Base-by-base conservation (phyloP, 768 basidiomycete genomes). In the Coprinopsis marcescibilis region DNA sequence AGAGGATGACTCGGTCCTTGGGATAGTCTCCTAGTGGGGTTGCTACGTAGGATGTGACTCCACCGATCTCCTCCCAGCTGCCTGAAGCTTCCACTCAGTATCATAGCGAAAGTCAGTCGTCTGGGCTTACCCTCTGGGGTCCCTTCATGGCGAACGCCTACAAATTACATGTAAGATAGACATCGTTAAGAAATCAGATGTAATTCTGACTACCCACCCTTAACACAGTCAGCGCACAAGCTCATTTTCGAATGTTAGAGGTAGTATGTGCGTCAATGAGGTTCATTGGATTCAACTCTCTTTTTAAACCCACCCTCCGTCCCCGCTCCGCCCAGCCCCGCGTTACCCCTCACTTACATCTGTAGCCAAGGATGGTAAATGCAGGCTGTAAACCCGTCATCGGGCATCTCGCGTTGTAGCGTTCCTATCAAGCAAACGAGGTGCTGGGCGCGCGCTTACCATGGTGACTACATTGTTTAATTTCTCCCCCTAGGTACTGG, bases 1-100 rank as follows among this genome's bases (percentile, higher is more conserved):
- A 76, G 21, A 84, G 68, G 39, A 83, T 44, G 21, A 71, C 77
- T 57, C 80, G 82, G 52, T 75, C 68, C 60, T 78, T 75, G 44
- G 72, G 61, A 49, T 76, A 80, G 30, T 73, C 71, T 2, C 55
- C 53, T 0, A 66, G 58, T 11, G 82, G 82, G 1, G 73, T 78
- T 1, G 75, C 73, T 42, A 80, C 66, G 50, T 84, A 83, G 51
- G 63, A 66, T 6, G 64, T 57, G 37, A 80, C 67, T 2, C 77
- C 79, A 20, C 60, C 67, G 47, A 81, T 68, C 20, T 56, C 51
- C 51, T 76, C 71, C 55, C 65, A 60, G 56, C 68, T 69, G 20
- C 80, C 80, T 81, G 45, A 17, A 17, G 34, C 3, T 13, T 27
- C 26, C 36, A 23, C 15, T 17, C 12, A 15, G 29, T 2, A 3